phyloP scores from a whole-genome alignment of 768 basidiomycete species.

The Cyclocybe cylindracea region DNA sequence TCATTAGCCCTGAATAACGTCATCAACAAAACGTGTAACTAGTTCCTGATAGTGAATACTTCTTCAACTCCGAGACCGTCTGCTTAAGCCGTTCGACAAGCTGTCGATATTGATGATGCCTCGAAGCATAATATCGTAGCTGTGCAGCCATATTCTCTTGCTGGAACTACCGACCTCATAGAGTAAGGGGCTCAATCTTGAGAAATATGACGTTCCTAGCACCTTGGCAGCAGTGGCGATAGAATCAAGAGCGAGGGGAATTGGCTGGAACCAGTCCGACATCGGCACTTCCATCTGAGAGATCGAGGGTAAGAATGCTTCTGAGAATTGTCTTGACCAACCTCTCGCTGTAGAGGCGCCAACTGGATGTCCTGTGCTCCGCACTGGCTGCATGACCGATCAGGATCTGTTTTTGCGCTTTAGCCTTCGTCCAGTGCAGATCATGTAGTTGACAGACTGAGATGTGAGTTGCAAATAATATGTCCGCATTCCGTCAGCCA shows the following conservation, averaged over 20 bases:
- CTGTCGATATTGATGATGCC: slow-evolving; percentile 55
- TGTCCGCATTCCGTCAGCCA: slow-evolving; percentile 92
- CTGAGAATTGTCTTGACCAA: slow-evolving; percentile 26
- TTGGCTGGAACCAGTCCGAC: slow-evolving; percentile 77
- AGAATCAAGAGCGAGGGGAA: slow-evolving; percentile 61
- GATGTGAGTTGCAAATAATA: slow-evolving; percentile 82
- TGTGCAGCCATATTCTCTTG: slow-evolving; percentile 73
- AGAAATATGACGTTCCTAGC: slow-evolving; percentile 1
- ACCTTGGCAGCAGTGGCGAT: slow-evolving; percentile 73
- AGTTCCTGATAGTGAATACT: slow-evolving; percentile 35
- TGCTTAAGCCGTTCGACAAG: slow-evolving; percentile 54
- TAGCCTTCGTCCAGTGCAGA: too few relatives aligned
- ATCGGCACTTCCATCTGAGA: slow-evolving; percentile 77
- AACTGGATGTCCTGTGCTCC: slow-evolving; percentile 64
- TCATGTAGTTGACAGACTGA: slow-evolving; percentile 50
- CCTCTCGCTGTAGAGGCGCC: slow-evolving; percentile 73
- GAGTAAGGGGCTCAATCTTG: neutral
- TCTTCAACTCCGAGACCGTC: slow-evolving; percentile 56
- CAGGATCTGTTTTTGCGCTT: slow-evolving; percentile 46
- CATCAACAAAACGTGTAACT: slow-evolving; percentile 5
- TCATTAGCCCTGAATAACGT: slow-evolving; percentile 46
- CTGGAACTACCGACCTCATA: slow-evolving; percentile 58
- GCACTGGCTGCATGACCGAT: slow-evolving; percentile 78
- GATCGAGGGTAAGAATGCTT: neutral
- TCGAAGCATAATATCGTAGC: slow-evolving; percentile 61